These are phyloP conservation scores for Penicillium brasilianum DNA, from an alignment of 2,329 filamentous ascomycete genomes.

Conservation along the genomic window DNA sequence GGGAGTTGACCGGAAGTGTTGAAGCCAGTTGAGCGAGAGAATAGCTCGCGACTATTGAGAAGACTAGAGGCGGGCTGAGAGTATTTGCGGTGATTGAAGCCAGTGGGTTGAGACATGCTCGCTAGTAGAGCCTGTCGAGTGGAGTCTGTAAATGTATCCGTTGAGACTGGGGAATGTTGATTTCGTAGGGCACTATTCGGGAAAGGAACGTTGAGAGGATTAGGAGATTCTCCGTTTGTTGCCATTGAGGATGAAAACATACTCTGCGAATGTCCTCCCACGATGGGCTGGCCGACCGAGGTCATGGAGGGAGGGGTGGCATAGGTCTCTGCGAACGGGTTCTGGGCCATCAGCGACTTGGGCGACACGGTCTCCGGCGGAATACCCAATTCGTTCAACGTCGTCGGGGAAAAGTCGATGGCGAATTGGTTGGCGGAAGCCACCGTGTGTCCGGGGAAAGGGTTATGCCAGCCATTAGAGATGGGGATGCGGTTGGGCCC, in stretches of 20 bases:
- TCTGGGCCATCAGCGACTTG: conserved; percentile 73
- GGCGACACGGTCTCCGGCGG: conserved; percentile 76
- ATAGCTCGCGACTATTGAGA: conserved; percentile 43
- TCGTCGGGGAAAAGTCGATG: conserved; percentile 73
- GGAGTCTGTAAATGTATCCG: conserved; percentile 69
- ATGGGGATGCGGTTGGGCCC: conserved; percentile 67
- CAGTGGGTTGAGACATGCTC: conserved; percentile 64
- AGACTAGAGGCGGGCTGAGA: conserved; percentile 64
- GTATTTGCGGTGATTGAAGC: conserved; percentile 63
- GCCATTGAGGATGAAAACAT: conserved; percentile 54
- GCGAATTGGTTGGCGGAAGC: conserved; percentile 70
- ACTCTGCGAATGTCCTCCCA: conserved; percentile 66
- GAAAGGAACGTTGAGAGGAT: conserved; percentile 53
- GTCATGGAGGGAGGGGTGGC: conserved; percentile 77
- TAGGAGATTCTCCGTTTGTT: conserved; percentile 52
- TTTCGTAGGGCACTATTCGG: conserved; percentile 67
- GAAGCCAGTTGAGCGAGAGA: conserved; percentile 42
- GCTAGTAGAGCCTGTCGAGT: conserved; percentile 67
- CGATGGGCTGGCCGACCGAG: conserved; percentile 72
- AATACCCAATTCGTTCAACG: conserved; percentile 76
- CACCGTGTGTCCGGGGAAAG: conserved; percentile 71
- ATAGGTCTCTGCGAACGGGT: conserved; percentile 71
- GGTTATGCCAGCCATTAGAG: conserved; percentile 68
- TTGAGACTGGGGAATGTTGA: conserved; percentile 64
- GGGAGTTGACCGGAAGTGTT: conserved; percentile 65